Conservation (phyloP, 2,329 filamentous ascomycete genomes). For the Pseudocercospora musae region DNA sequence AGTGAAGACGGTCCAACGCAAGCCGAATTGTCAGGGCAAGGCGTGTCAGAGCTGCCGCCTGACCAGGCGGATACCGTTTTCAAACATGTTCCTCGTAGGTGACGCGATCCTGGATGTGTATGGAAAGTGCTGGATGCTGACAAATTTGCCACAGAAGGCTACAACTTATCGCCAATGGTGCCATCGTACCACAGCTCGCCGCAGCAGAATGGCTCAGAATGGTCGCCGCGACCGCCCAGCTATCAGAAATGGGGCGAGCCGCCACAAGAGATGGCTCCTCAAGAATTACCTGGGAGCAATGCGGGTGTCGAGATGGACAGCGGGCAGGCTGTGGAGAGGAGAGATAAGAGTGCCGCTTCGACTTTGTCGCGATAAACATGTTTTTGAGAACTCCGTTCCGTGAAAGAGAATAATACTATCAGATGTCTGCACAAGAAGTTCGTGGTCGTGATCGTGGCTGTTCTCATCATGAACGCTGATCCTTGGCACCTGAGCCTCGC, state of each 20-base stretch:
- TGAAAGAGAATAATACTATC: too few species aligned
- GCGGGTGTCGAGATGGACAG: constrained; percentile 14
- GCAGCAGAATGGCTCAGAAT: constrained; percentile 8
- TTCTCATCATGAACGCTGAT: neutral
- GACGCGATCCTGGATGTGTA: neutral
- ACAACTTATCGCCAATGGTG: constrained; percentile 2
- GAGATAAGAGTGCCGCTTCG: neutral
- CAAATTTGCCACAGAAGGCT: neutral
- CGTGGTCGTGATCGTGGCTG: neutral
- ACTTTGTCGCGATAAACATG: neutral
- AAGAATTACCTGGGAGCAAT: constrained; percentile 12
- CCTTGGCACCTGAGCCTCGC: neutral
- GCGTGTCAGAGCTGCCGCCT: neutral
- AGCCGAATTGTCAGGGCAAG: constrained; percentile 2
- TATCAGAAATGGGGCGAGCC: constrained; percentile 12
- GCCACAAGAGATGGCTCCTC: constrained; percentile 1
- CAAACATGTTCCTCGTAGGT: constrained; percentile 8
- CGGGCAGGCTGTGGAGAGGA: neutral
- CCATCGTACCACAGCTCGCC: constrained; percentile 14
- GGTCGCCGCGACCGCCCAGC: constrained; percentile 11
- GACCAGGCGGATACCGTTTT: neutral
- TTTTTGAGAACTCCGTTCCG: too few species aligned
- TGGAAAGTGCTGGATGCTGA: neutral
- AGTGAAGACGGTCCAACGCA: neutral
- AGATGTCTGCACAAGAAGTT: too few species aligned